Evolutionary conservation across 345 rosid species (phyloP), one percentile per base, ranked within the genome.

Genomic region (Citrus sp.): DNA sequence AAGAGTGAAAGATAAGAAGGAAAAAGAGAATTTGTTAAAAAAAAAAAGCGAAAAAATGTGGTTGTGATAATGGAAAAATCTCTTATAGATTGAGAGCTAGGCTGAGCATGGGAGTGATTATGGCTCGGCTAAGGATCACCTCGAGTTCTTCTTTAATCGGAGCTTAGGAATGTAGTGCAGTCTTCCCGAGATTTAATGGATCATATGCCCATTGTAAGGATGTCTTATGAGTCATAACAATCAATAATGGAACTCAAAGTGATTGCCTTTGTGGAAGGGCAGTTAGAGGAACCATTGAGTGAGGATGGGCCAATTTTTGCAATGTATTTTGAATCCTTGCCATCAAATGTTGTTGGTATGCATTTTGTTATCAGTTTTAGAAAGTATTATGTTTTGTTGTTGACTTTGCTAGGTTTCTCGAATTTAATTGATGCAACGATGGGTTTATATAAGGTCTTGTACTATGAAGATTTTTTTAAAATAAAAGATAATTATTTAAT

Each of bases 1-100:
- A 88, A 83, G 98, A 80, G 81, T 97, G 78, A 97, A 94, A 85
- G 98, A 97, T 81, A 93, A 90, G 87, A 97, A 91, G 82, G 95
- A 75, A 27, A 75, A 75, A 71, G 38, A 82, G 55, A 66, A 78
- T 65, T 87, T 89, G 5, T 27, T 80, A n/a, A 2, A 87, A 84
- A 95, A 84, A 75, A 87, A 75, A 2, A 88, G 74, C 2, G 88
- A 89, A 80, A 54, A 18, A 34, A 34, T 34, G 65, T 67, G 79
- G 8, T 64, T 25, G 54, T 42, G 8, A 46, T n/a, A 25, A 66
- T 66, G 78, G 80, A 83, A 34, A 89, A 81, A n/a, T 86, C 89
- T 70, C 92, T 91, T 40, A 80, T 83, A 34, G 82, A 86, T 74
- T 81, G 77, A 81, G 81, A 68, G 76, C 79, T 28, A 85, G 78